These are phyloP conservation scores for Chytridiales sp. DNA, from an alignment of 371 early-diverging fungal species.

Conservation along the genomic window DNA sequence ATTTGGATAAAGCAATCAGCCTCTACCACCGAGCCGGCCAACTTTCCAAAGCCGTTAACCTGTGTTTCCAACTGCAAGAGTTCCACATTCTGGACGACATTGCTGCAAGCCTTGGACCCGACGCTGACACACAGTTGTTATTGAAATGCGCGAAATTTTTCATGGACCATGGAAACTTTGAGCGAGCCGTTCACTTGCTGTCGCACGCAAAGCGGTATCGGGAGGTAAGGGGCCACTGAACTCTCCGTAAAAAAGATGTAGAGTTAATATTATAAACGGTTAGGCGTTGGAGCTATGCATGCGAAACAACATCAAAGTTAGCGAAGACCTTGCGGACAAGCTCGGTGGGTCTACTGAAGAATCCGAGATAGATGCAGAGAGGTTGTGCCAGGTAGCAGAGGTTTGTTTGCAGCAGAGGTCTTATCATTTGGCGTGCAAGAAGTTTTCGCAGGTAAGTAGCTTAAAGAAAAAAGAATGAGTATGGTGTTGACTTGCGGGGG, in stretches of 20 bases:
- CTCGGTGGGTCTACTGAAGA: slow-evolving; percentile 26
- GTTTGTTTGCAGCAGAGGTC: slow-evolving; percentile 40
- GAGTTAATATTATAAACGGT: not conserved
- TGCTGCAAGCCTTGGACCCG: slow-evolving; percentile 32
- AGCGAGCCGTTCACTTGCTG: slow-evolving; percentile 37
- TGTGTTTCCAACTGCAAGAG: slow-evolving; percentile 42
- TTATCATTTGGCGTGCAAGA: slow-evolving; percentile 51
- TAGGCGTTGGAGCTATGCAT: slow-evolving; percentile 35
- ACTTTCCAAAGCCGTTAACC: slow-evolving; percentile 38
- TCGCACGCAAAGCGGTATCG: slow-evolving; percentile 27
- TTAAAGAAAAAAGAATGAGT: not conserved
- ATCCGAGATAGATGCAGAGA: slow-evolving; percentile 20
- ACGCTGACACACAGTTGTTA: slow-evolving; percentile 33
- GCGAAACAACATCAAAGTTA: slow-evolving; percentile 33
- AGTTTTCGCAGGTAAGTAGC: slow-evolving; percentile 46
- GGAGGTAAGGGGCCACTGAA: slow-evolving; percentile 32
- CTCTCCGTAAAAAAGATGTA: not conserved
- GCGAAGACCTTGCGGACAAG: slow-evolving; percentile 41
- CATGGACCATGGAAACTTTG: slow-evolving; percentile 27
- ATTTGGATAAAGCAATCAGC: slow-evolving; percentile 41
- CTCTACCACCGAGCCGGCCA: slow-evolving; percentile 42
- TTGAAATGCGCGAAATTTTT: slow-evolving; percentile 34
- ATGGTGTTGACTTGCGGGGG: not conserved
- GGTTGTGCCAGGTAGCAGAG: slow-evolving; percentile 38
- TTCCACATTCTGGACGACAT: slow-evolving; percentile 36